These are phyloP conservation scores for Kalanchoe fedtschenkoi DNA, from an alignment of 164 flowering plant genomes.

Conservation along the genomic window DNA sequence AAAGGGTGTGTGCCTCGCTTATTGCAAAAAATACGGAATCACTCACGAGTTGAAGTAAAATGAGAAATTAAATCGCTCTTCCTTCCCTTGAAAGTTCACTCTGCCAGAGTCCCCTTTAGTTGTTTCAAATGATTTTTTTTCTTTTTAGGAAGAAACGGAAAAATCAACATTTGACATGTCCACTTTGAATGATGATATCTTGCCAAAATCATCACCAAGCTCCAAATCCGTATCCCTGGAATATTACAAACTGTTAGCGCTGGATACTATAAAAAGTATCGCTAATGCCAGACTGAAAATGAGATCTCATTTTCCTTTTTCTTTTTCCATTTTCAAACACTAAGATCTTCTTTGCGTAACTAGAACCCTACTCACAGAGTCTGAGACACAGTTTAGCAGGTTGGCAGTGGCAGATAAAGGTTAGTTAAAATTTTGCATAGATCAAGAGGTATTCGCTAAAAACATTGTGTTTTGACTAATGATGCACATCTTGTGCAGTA, in stretches of 20 bases:
- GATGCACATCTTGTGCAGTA: neutral
- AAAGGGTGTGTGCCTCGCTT: conserved; percentile 1
- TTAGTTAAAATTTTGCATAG: no score
- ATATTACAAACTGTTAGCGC: conserved; percentile 10
- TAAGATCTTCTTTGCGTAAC: no score
- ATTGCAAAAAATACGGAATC: neutral
- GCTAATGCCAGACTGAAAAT: neutral
- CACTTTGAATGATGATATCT: conserved; percentile 70
- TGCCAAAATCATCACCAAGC: conserved; percentile 64
- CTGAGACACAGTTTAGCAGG: no score
- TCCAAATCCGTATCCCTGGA: conserved; percentile 80
- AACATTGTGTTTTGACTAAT: neutral
- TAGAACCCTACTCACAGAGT: no score
- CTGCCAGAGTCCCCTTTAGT: conserved; percentile 28
- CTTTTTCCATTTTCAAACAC: no score
- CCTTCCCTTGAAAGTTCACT: conserved; percentile 30
- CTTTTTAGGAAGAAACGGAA: conserved; percentile 43
- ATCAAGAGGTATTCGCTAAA: no score
- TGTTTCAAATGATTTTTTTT: conserved; percentile 34
- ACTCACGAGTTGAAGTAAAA: conserved; percentile 77
- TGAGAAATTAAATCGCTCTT: conserved; percentile 39
- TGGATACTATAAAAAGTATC: neutral
- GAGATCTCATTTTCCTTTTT: neutral
- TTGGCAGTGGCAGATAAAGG: no score
- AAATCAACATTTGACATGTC: conserved; percentile 85